Evolutionary conservation across 2,329 filamentous ascomycete genomes (phyloP).

Genomic region (Calonectria honghensis): DNA sequence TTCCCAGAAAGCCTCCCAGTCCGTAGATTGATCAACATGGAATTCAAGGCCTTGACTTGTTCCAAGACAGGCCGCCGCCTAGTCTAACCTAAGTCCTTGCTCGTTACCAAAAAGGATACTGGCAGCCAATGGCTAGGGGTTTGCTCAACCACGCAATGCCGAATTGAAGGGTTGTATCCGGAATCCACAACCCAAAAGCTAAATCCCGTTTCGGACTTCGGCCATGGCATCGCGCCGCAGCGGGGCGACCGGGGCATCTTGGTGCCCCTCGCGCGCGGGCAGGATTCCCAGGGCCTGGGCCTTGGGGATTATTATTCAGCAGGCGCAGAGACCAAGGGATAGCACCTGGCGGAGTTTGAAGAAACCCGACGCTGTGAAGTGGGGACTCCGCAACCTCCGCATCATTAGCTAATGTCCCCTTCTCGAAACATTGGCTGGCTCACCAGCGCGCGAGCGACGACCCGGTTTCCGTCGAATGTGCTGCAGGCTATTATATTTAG

Average conservation of each 20-base stretch:
- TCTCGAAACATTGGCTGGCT: conserved; percentile 7
- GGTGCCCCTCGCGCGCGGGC: conserved; percentile 17
- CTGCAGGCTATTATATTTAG: neutral
- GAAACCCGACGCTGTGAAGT: conserved; percentile 7
- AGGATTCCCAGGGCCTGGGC: conserved; percentile 6
- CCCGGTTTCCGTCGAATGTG: conserved; percentile 16
- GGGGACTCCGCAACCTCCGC: conserved; percentile 35
- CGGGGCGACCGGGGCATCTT: conserved; percentile 18
- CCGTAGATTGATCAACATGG: neutral
- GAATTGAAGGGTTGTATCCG: neutral
- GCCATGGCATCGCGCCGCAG: conserved; percentile 33
- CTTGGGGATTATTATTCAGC: conserved; percentile 30
- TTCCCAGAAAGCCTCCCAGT: neutral
- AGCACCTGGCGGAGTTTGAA: conserved; percentile 31
- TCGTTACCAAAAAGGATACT: neutral
- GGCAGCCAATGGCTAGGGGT: neutral
- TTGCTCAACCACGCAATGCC: neutral
- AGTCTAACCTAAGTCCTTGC: neutral
- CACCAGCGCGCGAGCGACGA: conserved; percentile 6
- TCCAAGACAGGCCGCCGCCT: neutral
- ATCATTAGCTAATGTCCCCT: conserved; percentile 8
- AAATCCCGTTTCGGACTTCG: conserved; percentile 36
- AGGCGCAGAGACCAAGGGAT: neutral
- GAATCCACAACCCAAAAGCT: neutral
- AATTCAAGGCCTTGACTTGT: neutral